Conservation (phyloP, 164 flowering plant species). For the Vitis vinifera region ASM3070453v1 NC_081810.1:9389001-9389500, state of each 20-base stretch:
- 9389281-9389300: conserved; percentile 79
- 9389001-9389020: not conserved
- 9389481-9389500: too few species aligned
- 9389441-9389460: too few species aligned
- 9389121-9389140: not conserved
- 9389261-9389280: conserved; percentile 70
- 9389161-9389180: not conserved
- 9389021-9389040: not conserved
- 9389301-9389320: conserved; percentile 73
- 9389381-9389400: not conserved
- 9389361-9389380: too few species aligned
- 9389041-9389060: too few species aligned
- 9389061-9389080: too few species aligned
- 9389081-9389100: not conserved
- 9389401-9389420: too few species aligned
- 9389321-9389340: conserved; percentile 42
- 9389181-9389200: not conserved
- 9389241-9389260: conserved; percentile 77
- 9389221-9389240: not conserved
- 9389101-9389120: not conserved
- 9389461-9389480: too few species aligned
- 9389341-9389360: not conserved
- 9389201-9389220: not conserved
- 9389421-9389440: too few species aligned
- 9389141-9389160: not conserved